Percentiles rank a stretch among this genome's conserved stretches.
Conservation (phyloP, 176 grass and related monocot species). For the Paspalum notatum region DNA sequence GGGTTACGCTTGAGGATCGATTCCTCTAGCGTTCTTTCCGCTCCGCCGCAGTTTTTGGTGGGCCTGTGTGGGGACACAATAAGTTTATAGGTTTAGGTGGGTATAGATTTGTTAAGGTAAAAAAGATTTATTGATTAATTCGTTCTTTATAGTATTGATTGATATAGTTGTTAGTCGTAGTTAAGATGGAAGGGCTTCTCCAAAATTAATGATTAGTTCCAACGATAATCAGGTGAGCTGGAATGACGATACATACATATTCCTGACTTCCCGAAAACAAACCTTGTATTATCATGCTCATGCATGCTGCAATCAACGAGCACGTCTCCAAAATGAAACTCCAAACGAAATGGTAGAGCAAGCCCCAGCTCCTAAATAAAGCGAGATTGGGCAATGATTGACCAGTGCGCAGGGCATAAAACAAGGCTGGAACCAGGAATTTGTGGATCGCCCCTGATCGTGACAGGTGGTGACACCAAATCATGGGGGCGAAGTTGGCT, state of each 20-base stretch:
- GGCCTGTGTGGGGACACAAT: no score
- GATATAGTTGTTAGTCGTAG: no score
- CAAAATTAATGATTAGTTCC: background rate
- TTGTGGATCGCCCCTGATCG: slow-evolving; percentile 27
- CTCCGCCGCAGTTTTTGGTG: no score
- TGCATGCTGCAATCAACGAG: background rate
- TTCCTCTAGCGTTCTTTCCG: no score
- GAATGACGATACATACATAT: background rate
- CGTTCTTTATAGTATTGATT: no score
- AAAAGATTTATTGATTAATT: no score
- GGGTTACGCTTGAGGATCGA: no score
- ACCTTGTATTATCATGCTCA: background rate
- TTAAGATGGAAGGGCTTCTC: background rate
- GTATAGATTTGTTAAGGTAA: no score
- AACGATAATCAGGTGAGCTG: background rate
- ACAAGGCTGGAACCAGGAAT: slow-evolving; percentile 41
- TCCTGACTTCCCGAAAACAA: background rate
- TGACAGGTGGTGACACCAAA: slow-evolving; percentile 21
- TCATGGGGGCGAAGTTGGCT: slow-evolving; percentile 30
- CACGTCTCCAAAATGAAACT: background rate
- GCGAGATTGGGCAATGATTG: slow-evolving; percentile 31
- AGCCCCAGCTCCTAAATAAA: slow-evolving; percentile 18
- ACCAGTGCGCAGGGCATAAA: background rate
- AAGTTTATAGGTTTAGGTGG: no score
- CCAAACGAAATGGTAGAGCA: background rate